Conservation (phyloP, 164 flowering plant species). For the Vitis amurensis region DNA sequence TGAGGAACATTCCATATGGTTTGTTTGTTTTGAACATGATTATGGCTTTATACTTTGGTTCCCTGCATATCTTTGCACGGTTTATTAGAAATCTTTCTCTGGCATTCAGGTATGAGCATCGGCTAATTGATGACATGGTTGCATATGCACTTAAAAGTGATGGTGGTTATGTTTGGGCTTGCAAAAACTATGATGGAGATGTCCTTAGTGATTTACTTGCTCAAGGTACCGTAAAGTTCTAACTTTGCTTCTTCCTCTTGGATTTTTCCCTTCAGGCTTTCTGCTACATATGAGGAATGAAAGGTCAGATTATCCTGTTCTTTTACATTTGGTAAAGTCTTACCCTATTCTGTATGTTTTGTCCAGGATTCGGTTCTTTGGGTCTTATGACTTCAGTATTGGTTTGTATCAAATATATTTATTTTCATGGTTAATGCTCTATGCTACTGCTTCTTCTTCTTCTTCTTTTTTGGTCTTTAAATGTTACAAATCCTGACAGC, state of each 20-base stretch:
- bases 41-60: not conserved
- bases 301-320: not conserved
- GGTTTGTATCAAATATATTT: conserved; percentile 44
- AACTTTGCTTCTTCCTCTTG: not conserved
- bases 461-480: not conserved
- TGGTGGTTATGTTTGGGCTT: conserved; percentile 99
- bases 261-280: not conserved
- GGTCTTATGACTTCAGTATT: conserved; percentile 93
- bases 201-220: conserved; percentile 99
- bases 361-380: conserved; percentile 93
- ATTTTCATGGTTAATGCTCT: not conserved
- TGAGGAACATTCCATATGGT: conserved; percentile 91
- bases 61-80: conserved; percentile 4
- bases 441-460: not conserved
- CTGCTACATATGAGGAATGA: no score
- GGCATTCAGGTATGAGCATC: conserved; percentile 89
- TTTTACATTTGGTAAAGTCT: not conserved
- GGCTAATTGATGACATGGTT: conserved; percentile 99
- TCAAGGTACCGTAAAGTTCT: conserved; percentile 60
- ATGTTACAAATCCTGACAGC: not conserved
- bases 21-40: conserved; percentile 6
- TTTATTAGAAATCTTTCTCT: conserved; percentile 13
- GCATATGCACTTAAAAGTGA: conserved; percentile 95
- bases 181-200: conserved; percentile 99
- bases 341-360: not conserved